Base-by-base conservation (phyloP, 495 filamentous ascomycete species). In the Neurospora sp. region DNA sequence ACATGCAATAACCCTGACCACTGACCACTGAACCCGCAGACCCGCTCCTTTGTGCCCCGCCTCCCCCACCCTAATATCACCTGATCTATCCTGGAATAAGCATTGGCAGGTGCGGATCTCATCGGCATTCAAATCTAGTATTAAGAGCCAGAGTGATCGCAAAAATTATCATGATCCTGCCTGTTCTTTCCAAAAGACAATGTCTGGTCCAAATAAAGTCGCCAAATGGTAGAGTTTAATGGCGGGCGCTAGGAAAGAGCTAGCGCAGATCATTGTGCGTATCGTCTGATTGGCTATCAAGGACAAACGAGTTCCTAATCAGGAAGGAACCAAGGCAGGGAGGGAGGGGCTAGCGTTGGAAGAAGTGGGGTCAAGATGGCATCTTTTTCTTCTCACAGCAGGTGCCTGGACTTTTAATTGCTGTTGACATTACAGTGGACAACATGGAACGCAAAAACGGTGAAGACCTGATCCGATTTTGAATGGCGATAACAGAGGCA, bases 251-350 rank as follows among this genome's bases (percentile, higher is more conserved):
- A 59, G 12, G 12, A 35, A 61, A 61, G 1, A 16, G 22, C 53
- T 61, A 35, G 27, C 53, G 27, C 14, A 65, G 53, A 65, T 65
- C 53, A 8, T 18, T 20, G 9, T 48, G 44, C n/a, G 10, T 6
- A 18, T 18, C 12, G 7, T 65, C 14, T 61, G 69, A 78, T 78
- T 69, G 77, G 77, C 65, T 73, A 44, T 18, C 53, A 5, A n/a
- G 20, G 72, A 40, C 69, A 27, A 38, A 20, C 39, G 59, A 72
- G 70, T 77, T 78, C 77, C 77, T 73, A 77, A 78, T 77, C 72
- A 68, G 77, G 77, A 71, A 77, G 77, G 77, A 74, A 70, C 53
- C 53, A 42, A 14, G 37, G 41, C 76, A 61, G 27, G 53, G 53
- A 35, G 6, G 5, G 6, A 9, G 27, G 53, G 53, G 53, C 14